Conservation (phyloP, 345 rosid species). For the Eucalyptus cladocalyx region DNA sequence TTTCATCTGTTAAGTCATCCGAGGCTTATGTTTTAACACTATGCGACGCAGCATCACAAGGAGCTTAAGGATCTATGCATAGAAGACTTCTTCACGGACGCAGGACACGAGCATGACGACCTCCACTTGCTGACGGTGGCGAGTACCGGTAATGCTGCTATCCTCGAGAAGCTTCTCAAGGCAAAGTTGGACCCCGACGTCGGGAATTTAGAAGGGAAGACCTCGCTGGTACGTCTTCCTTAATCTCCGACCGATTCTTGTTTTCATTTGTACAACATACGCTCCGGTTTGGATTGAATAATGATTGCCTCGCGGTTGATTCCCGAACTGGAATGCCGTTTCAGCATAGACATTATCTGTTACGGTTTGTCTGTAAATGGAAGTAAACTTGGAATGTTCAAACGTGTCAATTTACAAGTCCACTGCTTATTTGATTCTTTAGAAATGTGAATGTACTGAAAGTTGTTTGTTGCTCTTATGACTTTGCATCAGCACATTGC, state of each 20-base stretch:
- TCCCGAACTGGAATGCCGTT: background rate
- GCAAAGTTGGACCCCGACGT: conserved; percentile 71
- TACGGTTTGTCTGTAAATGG: background rate
- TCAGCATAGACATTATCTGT: background rate
- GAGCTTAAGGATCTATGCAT: conserved; percentile 37
- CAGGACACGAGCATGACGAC: conserved; percentile 29
- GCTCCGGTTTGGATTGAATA: background rate
- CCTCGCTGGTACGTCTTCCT: conserved; percentile 45
- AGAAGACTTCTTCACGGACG: conserved; percentile 23
- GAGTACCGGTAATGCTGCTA: conserved; percentile 65
- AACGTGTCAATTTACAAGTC: background rate
- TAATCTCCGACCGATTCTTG: background rate
- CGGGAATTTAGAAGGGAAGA: conserved; percentile 56
- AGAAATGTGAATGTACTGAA: background rate
- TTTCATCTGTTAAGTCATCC: background rate
- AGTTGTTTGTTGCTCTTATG: background rate
- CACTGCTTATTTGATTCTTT: background rate
- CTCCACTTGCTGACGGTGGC: conserved; percentile 46
- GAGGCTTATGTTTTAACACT: background rate
- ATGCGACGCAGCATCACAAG: conserved; percentile 44
- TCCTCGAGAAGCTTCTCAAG: conserved; percentile 73
- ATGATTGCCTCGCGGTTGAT: background rate
- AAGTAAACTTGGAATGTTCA: background rate
- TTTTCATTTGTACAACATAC: background rate
- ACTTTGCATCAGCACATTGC: conserved; percentile 61